A percentile compares a stretch with the other conserved stretches of the same genome.
phyloP scores from a whole-genome alignment of 2,329 filamentous ascomycete species.

The Sclerotinia glacialis region DNA sequence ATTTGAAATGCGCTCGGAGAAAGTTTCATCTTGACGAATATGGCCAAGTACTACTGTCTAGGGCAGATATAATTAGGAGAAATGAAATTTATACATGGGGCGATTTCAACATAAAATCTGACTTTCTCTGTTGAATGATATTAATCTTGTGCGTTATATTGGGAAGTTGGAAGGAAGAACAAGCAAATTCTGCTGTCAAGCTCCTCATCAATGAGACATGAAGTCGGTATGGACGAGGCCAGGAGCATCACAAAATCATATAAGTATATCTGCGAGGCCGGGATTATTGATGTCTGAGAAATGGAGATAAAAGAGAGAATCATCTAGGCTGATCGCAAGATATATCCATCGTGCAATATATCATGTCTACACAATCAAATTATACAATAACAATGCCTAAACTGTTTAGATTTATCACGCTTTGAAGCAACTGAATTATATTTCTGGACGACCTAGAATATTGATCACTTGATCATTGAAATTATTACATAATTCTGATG shows the following conservation, averaged over 20 bases:
- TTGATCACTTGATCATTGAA: not conserved
- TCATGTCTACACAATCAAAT: not conserved
- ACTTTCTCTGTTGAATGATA: not conserved
- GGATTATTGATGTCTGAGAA: not conserved
- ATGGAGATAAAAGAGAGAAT: too few relatives aligned
- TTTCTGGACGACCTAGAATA: not conserved
- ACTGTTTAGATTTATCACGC: not conserved
- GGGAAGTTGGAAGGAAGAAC: not conserved
- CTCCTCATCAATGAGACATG: not conserved
- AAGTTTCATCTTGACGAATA: constrained; percentile 1
- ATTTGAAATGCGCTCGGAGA: not conserved
- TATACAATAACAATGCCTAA: not conserved
- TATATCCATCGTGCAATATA: not conserved
- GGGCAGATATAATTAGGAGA: not conserved
- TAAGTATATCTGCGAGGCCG: too few relatives aligned
- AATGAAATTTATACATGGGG: not conserved
- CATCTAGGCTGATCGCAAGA: not conserved
- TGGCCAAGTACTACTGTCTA: not conserved
- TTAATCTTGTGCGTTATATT: not conserved
- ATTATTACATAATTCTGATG: not conserved
- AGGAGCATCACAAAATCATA: not conserved
- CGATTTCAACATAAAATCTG: not conserved
- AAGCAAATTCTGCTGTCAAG: not conserved
- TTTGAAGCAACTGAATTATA: not conserved
- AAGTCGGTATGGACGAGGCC: not conserved